Evolutionary conservation across 495 filamentous ascomycete genomes (phyloP).

Genomic region (Sabuloglossum arenarium): DNA sequence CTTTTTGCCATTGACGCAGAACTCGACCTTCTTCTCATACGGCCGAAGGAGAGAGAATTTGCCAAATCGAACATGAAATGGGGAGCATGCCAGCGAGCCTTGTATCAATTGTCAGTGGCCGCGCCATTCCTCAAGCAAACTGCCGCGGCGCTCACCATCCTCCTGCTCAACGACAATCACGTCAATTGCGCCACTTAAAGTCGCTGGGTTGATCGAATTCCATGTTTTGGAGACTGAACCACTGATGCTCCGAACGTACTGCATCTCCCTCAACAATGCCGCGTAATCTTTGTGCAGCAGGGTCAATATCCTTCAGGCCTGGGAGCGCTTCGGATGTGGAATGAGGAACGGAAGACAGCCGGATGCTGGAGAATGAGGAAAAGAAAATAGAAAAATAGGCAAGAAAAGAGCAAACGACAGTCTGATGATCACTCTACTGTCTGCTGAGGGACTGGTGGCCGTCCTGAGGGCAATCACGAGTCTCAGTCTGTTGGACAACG

Average conservation of each 20-base stretch:
- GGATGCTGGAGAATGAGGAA: background rate
- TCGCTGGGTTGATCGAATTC: slow-evolving; percentile 98
- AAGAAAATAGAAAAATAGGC: background rate
- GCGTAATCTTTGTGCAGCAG: background rate
- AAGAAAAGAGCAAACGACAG: background rate
- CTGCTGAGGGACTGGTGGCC: background rate
- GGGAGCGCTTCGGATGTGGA: background rate
- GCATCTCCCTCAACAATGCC: slow-evolving; percentile 32
- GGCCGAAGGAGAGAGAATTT: slow-evolving; percentile 93
- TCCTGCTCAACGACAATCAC: slow-evolving; percentile 97
- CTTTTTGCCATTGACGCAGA: slow-evolving; percentile 78
- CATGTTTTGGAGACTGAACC: slow-evolving; percentile 95
- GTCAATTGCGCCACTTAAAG: slow-evolving; percentile 91
- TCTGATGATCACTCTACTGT: background rate
- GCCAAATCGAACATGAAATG: slow-evolving; percentile 96
- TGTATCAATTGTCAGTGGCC: slow-evolving; percentile 12
- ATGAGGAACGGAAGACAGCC: background rate
- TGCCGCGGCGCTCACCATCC: slow-evolving; percentile 39
- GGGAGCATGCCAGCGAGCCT: slow-evolving; percentile 70
- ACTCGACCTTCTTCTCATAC: slow-evolving; percentile 97
- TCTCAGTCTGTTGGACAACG: background rate
- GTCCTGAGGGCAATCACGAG: background rate
- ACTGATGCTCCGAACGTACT: slow-evolving; percentile 92
- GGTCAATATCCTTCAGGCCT: background rate
- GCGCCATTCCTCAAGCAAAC: background rate